Conservation (phyloP, 352 stramenopile genomes). For the Pythium vanterpoolii region DNA sequence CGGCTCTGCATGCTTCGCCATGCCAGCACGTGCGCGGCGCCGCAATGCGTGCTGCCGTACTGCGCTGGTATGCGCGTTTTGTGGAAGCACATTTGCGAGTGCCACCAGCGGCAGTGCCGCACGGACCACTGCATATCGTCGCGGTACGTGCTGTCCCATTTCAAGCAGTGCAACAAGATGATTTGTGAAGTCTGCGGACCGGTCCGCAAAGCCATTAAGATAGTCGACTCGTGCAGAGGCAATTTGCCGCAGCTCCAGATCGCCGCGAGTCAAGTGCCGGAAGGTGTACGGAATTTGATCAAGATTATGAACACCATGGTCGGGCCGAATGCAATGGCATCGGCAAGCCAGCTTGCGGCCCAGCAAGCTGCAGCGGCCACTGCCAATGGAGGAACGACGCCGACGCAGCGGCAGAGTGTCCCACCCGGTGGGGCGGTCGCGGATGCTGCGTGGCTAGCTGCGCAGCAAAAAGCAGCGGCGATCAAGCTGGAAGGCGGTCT, state of each 20-base stretch:
- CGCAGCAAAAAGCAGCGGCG: slow-evolving; percentile 20
- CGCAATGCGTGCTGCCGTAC: slow-evolving; percentile 76
- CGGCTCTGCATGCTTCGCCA: slow-evolving; percentile 86
- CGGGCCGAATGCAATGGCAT: slow-evolving; percentile 10
- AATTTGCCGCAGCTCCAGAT: slow-evolving; percentile 75
- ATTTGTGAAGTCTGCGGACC: slow-evolving; percentile 89
- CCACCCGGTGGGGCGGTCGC: slow-evolving; percentile 1
- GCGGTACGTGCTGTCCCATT: slow-evolving; percentile 86
- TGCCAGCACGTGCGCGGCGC: slow-evolving; percentile 67
- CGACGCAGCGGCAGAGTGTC: slow-evolving; percentile 12
- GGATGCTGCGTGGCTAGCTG: slow-evolving; percentile 23
- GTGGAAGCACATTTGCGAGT: slow-evolving; percentile 91
- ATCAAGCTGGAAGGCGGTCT: slow-evolving; percentile 16
- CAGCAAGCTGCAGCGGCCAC: slow-evolving; percentile 15
- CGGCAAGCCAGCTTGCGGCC: slow-evolving; percentile 2
- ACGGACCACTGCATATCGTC: slow-evolving; percentile 88
- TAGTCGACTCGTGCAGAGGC: slow-evolving; percentile 78
- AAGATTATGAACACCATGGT: slow-evolving; percentile 88
- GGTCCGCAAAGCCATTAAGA: slow-evolving; percentile 85
- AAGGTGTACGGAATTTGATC: slow-evolving; percentile 77
- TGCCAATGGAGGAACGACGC: slow-evolving; percentile 9
- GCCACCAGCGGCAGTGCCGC: slow-evolving; percentile 82
- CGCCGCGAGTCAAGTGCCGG: slow-evolving; percentile 59
- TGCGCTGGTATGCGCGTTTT: slow-evolving; percentile 87
- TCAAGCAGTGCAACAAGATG: slow-evolving; percentile 91